These are phyloP conservation scores for Salvia sclarea DNA, from an alignment of 305 asterid species.

Conservation along the genomic window DNA sequence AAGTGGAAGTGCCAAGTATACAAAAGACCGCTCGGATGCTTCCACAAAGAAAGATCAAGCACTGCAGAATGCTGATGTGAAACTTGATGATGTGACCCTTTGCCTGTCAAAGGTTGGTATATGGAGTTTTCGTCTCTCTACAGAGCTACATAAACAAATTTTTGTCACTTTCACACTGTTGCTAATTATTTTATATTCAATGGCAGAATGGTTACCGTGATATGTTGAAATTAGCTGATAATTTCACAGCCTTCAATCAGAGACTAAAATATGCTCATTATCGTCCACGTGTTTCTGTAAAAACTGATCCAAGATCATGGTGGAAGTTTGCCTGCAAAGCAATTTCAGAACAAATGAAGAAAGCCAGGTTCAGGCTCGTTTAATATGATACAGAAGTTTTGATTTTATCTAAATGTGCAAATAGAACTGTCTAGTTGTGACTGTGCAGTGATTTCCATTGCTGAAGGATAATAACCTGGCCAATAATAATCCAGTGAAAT, in stretches of 20 bases:
- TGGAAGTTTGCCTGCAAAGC: slow-evolving; percentile 90
- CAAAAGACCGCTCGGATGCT: slow-evolving; percentile 64
- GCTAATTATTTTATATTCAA: slow-evolving; percentile 28
- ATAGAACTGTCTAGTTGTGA: slow-evolving; percentile 2
- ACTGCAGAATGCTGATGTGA: slow-evolving; percentile 74
- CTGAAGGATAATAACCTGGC: slow-evolving; percentile 25
- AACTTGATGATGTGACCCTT: slow-evolving; percentile 91
- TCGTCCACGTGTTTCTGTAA: slow-evolving; percentile 71
- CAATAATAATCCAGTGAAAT: slow-evolving; percentile 3
- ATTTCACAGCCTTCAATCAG: slow-evolving; percentile 91
- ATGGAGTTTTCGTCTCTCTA: slow-evolving; percentile 15
- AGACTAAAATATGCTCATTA: slow-evolving; percentile 84
- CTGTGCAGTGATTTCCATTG: slow-evolving; percentile 4
- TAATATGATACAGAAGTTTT: slow-evolving; percentile 7
- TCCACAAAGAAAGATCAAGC: slow-evolving; percentile 62
- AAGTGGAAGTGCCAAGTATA: slow-evolving; percentile 86
- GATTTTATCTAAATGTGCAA: slow-evolving; percentile 11
- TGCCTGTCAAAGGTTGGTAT: slow-evolving; percentile 85
- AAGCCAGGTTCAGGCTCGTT: slow-evolving; percentile 62
- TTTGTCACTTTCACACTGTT: slow-evolving; percentile 26
- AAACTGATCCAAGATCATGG: slow-evolving; percentile 80
- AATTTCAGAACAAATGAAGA: slow-evolving; percentile 75
- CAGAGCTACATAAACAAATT: background rate
- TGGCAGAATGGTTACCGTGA: slow-evolving; percentile 85
- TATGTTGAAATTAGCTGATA: slow-evolving; percentile 88